A percentile compares a stretch with the other conserved stretches of the same genome.
Evolutionary conservation across 2,329 filamentous ascomycete genomes (phyloP).

Genomic region (Calonectria crousiana): DNA sequence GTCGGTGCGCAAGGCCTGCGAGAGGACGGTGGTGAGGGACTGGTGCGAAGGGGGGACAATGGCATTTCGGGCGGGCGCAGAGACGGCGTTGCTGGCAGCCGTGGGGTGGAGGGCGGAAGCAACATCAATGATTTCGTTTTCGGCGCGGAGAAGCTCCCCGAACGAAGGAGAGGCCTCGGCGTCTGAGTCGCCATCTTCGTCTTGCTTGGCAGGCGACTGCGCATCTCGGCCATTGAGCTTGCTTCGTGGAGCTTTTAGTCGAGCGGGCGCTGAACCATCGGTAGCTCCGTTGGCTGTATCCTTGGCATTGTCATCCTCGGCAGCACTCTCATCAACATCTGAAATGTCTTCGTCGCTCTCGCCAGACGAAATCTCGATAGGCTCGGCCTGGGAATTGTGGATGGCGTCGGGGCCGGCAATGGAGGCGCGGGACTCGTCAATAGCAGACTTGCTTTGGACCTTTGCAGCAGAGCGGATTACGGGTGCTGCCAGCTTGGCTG

Average conservation of each 20-base stretch:
- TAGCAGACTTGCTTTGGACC: constrained; percentile 59
- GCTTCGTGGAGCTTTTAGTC: constrained; percentile 34
- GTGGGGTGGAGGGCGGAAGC: constrained; percentile 66
- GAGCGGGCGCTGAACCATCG: constrained; percentile 22
- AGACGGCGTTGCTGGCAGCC: constrained; percentile 44
- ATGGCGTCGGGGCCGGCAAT: constrained; percentile 60
- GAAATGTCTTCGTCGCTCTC: constrained; percentile 67
- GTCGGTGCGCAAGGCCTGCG: constrained; percentile 92
- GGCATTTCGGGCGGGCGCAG: constrained; percentile 59
- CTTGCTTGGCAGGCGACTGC: constrained; percentile 35
- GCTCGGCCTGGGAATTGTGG: constrained; percentile 53
- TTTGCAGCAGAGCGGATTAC: constrained; percentile 67
- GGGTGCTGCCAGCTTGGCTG: constrained; percentile 68
- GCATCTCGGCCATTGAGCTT: constrained; percentile 43
- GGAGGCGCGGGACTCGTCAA: constrained; percentile 70
- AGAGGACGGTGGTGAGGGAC: constrained; percentile 91
- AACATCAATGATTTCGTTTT: constrained; percentile 82
- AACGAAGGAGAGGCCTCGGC: constrained; percentile 77
- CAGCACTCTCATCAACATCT: constrained; percentile 63
- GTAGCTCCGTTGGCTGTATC: constrained; percentile 32
- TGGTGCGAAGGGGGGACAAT: constrained; percentile 77
- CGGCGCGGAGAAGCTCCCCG: constrained; percentile 83
- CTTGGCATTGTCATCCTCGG: constrained; percentile 31
- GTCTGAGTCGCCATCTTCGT: constrained; percentile 55
- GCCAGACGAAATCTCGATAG: constrained; percentile 69